Evolutionary conservation across 257 asterid species (phyloP).

Genomic region (Parsonsia alboflavescens): DNA sequence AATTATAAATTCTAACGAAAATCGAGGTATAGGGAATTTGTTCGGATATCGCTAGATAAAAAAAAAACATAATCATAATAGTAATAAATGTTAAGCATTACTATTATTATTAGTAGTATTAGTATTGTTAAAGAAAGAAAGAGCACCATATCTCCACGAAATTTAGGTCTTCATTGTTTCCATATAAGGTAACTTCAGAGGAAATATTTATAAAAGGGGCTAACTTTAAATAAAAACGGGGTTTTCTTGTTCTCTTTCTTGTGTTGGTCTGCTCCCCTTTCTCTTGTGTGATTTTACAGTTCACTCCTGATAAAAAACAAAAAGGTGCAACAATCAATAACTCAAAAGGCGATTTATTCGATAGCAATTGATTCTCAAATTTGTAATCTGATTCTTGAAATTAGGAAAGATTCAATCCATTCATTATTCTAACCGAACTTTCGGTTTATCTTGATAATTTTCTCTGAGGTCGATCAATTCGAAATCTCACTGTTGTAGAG

Average conservation of each 20-base stretch:
- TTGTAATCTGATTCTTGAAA: background rate
- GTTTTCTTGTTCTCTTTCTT: background rate
- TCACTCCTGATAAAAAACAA: slow-evolving; percentile 6
- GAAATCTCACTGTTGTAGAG: background rate
- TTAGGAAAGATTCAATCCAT: background rate
- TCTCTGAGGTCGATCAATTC: slow-evolving; percentile 9
- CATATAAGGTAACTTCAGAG: too few relatives aligned
- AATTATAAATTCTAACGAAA: too few relatives aligned
- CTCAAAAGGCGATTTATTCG: background rate
- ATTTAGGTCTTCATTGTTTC: too few relatives aligned
- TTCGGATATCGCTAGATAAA: too few relatives aligned
- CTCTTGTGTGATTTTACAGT: background rate
- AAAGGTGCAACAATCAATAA: background rate
- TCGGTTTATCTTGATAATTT: background rate
- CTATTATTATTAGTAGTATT: too few relatives aligned
- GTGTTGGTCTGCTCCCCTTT: background rate
- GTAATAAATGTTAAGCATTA: too few relatives aligned
- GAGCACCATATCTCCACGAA: too few relatives aligned
- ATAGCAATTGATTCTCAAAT: slow-evolving; percentile 12
- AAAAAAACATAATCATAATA: too few relatives aligned
- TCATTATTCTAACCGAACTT: background rate
- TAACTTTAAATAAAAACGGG: background rate
- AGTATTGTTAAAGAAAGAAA: too few relatives aligned
- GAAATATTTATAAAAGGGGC: too few relatives aligned
- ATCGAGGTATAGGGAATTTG: too few relatives aligned